phyloP scores from a whole-genome alignment of 208 protist species.

The Novymonas esmeraldas region DNA sequence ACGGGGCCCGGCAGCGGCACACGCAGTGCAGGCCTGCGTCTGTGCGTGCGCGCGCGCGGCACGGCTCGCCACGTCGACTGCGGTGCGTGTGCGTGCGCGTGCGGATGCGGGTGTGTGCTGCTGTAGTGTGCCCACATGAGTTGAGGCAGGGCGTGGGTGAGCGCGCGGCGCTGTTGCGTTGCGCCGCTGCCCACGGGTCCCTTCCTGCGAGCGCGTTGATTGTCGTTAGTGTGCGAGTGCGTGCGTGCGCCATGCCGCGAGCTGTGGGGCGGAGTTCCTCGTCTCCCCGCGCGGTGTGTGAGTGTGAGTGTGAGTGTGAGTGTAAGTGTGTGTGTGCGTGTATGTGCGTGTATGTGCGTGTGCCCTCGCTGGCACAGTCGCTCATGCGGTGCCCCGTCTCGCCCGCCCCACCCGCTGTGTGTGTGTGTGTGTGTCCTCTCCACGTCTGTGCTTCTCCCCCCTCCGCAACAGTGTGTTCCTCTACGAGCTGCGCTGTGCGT shows the following conservation, averaged over 20 bases:
- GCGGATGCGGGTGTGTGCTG: too few species aligned
- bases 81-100: too few species aligned
- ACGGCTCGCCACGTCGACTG: too few species aligned
- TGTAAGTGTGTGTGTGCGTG: neutral
- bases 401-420: neutral
- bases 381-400: neutral
- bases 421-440: too few species aligned
- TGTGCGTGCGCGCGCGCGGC: too few species aligned
- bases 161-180: neutral
- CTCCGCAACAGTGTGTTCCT: neutral
- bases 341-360: neutral
- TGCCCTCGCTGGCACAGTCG: too few species aligned
- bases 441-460: neutral
- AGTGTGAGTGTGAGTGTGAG: neutral
- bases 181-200: neutral
- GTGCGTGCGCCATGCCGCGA: too few species aligned
- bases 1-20: too few species aligned
- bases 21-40: too few species aligned
- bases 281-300: too few species aligned
- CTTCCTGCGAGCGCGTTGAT: slow-evolving; percentile 4
- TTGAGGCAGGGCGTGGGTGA: slow-evolving; percentile 1
- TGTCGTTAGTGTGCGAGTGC: neutral
- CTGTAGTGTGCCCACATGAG: too few species aligned
- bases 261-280: too few species aligned
- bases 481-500: slow-evolving; percentile 1